phyloP scores from a whole-genome alignment of 106 monocot species.

The Platanthera zijinensis region DNA sequence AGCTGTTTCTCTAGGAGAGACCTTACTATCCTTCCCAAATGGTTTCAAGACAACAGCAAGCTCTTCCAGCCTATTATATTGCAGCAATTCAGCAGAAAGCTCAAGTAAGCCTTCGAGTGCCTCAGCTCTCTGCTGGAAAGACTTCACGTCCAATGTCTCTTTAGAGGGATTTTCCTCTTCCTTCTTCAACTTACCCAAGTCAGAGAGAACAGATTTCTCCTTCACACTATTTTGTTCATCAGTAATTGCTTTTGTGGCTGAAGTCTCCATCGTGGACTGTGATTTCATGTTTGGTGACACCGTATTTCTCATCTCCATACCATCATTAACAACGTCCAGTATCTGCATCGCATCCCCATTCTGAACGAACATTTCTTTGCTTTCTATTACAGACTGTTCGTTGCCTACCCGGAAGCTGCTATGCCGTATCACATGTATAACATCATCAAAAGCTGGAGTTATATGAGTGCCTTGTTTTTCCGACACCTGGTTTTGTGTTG shows the following conservation, averaged over 20 bases:
- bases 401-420: constrained; percentile 81
- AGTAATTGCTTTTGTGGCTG: constrained; percentile 15
- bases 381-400: constrained; percentile 49
- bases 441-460: constrained; percentile 64
- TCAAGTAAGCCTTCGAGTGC: constrained; percentile 91
- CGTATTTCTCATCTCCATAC: constrained; percentile 44
- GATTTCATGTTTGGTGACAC: constrained; percentile 8
- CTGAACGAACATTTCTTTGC: constrained; percentile 37
- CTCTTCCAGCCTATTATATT: constrained; percentile 68
- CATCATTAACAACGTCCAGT: constrained; percentile 52
- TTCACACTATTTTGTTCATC: constrained; percentile 20
- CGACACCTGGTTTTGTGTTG: constrained; percentile 17
- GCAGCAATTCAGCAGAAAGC: constrained; percentile 80
- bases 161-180: constrained; percentile 47
- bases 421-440: constrained; percentile 87
- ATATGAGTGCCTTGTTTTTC: constrained; percentile 39
- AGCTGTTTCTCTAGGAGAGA: constrained; percentile 92
- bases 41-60: constrained; percentile 80
- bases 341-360: constrained; percentile 43
- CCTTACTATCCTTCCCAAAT: constrained; percentile 80
- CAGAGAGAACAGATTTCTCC: constrained; percentile 20
- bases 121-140: constrained; percentile 84
- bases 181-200: not conserved
- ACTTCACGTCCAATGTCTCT: constrained; percentile 70
- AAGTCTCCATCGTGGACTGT: constrained; percentile 10